These are phyloP conservation scores for Byssothecium circinans DNA, from an alignment of 2,329 filamentous ascomycete genomes.

Conservation along the genomic window DNA sequence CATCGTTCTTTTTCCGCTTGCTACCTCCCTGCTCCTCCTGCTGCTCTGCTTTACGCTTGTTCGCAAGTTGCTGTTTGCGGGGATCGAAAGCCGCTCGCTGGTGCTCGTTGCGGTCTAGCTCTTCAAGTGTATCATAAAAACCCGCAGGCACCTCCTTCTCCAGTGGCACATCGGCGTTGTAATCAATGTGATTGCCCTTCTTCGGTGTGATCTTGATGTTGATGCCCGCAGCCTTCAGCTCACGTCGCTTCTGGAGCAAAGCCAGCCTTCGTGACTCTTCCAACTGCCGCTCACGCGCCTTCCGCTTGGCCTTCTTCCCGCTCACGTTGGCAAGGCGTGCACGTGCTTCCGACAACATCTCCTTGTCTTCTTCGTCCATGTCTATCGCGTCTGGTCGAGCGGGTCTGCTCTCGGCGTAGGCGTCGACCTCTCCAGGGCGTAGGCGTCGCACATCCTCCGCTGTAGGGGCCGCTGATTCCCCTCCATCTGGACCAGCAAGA, in stretches of 20 bases:
- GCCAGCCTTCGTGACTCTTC: conserved; percentile 92
- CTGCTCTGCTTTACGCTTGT: conserved; percentile 89
- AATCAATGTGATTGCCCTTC: conserved; percentile 98
- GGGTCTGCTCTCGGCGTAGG: conserved; percentile 96
- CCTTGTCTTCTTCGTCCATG: conserved; percentile 98
- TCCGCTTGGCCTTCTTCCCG: conserved; percentile 98
- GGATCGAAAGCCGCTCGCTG: conserved; percentile 87
- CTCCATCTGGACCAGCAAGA: conserved; percentile 81
- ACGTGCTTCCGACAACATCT: conserved; percentile 97
- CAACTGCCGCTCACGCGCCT: conserved; percentile 91
- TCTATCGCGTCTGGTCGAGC: conserved; percentile 96
- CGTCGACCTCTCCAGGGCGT: conserved; percentile 90
- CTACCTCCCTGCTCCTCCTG: conserved; percentile 77
- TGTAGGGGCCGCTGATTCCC: conserved; percentile 81
- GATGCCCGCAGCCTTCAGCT: conserved; percentile 96
- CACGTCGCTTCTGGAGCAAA: conserved; percentile 88
- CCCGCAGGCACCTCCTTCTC: conserved; percentile 87
- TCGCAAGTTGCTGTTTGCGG: conserved; percentile 83
- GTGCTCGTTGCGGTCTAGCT: conserved; percentile 77
- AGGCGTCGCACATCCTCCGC: conserved; percentile 89
- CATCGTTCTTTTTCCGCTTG: conserved; percentile 88
- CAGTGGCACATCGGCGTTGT: conserved; percentile 98
- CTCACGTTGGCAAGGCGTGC: conserved; percentile 96
- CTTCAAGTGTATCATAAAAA: conserved; percentile 91
- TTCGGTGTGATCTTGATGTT: conserved; percentile 93